A percentile compares a stretch with the other conserved stretches of the same genome.
Conservation (phyloP, 441 rosid genomes). For the Raphanus hybrid region DNA sequence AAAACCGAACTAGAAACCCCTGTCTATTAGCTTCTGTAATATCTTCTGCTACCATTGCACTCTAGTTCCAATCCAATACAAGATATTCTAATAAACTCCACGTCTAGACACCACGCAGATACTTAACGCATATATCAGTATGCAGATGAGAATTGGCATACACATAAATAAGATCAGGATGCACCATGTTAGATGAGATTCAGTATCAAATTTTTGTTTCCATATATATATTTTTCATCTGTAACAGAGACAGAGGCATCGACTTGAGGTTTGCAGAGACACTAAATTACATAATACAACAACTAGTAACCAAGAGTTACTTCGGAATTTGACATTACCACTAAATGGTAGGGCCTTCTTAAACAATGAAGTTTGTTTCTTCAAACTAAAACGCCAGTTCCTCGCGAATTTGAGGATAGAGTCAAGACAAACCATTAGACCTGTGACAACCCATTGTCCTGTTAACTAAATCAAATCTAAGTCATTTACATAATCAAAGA, state of each 20-base stretch:
- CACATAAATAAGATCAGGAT: constrained; percentile 12
- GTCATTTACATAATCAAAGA: background rate
- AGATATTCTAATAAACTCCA: background rate
- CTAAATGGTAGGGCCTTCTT: constrained; percentile 20
- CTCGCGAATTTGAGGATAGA: constrained; percentile 8
- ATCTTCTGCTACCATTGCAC: background rate
- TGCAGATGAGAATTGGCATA: constrained; percentile 10
- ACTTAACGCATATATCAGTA: background rate
- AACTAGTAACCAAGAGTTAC: constrained; percentile 30
- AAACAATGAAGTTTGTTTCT: constrained; percentile 23
- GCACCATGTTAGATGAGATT: background rate
- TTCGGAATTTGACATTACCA: constrained; percentile 8
- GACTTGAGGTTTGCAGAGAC: constrained; percentile 23
- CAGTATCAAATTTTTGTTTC: background rate
- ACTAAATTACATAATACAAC: constrained; percentile 36
- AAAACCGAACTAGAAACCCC: constrained; percentile 13
- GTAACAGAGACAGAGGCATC: constrained; percentile 17
- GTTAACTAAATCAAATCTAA: background rate
- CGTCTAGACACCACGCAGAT: constrained; percentile 15
- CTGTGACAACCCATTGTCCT: constrained; percentile 13
- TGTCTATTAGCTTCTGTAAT: constrained; percentile 19
- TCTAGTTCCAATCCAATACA: constrained; percentile 3
- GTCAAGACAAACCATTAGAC: constrained; percentile 30
- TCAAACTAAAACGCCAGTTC: constrained; percentile 30
- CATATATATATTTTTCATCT: constrained; percentile 32